Evolutionary conservation across 2,329 filamentous ascomycete species (phyloP).

Genomic region (Escovopsis weberi): DNA sequence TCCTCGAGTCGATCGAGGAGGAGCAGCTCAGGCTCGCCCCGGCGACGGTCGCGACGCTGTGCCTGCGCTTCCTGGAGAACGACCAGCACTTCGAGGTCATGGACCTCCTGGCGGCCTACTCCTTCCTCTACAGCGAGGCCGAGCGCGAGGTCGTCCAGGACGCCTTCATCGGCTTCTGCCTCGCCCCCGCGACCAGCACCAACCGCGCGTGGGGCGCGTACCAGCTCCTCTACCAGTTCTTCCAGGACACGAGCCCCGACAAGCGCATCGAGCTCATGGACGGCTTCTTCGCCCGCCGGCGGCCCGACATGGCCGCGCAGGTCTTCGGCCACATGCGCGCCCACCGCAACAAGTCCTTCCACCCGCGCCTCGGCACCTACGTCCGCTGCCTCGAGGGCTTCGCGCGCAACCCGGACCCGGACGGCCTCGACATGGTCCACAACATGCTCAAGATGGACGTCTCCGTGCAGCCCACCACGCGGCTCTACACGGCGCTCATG

Average conservation of each 20-base stretch:
- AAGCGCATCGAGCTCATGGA: conserved; percentile 63
- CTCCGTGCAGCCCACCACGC: conserved; percentile 61
- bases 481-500: conserved; percentile 73
- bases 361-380: conserved; percentile 63
- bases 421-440: conserved; percentile 61
- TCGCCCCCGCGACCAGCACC: conserved; percentile 45
- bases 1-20: conserved; percentile 60
- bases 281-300: conserved; percentile 60
- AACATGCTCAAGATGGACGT: conserved; percentile 92
- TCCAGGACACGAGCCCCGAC: conserved; percentile 49
- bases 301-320: conserved; percentile 71
- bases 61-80: conserved; percentile 56
- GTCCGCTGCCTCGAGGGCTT: conserved; percentile 64
- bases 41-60: conserved; percentile 60
- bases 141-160: conserved; percentile 54
- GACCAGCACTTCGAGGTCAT: conserved; percentile 68
- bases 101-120: conserved; percentile 65
- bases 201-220: conserved; percentile 51
- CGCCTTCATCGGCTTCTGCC: conserved; percentile 52
- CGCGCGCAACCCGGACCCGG: conserved; percentile 34
- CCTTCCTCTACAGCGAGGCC: conserved; percentile 51
- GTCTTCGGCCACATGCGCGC: conserved; percentile 93
- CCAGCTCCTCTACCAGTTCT: conserved; percentile 50
- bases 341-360: conserved; percentile 44
- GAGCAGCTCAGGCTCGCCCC: conserved; percentile 55